phyloP scores from a whole-genome alignment of 352 stramenopile genomes.

The Phytopythium mirpurense region DNA sequence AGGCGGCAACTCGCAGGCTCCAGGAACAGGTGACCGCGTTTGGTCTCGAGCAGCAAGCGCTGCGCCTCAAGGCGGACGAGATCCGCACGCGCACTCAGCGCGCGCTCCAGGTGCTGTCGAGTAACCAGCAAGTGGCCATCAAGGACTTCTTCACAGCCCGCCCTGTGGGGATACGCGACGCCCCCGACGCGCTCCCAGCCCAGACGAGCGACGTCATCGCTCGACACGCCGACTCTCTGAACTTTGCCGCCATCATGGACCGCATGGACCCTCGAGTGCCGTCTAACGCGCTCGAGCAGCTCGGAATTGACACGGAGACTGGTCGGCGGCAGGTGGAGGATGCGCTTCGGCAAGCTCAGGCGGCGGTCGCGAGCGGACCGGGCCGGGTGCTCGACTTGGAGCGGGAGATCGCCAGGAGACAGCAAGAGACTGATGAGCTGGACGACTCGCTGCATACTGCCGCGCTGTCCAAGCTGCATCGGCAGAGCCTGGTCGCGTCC shows the following conservation, averaged over 20 bases:
- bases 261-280: conserved; percentile 32
- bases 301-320: conserved; percentile 20
- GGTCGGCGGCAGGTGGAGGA: conserved; percentile 16
- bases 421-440: conserved; percentile 20
- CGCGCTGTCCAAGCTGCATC: background rate
- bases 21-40: conserved; percentile 33
- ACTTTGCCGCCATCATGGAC: conserved; percentile 35
- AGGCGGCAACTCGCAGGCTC: conserved; percentile 21
- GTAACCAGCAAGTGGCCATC: conserved; percentile 49
- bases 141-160: conserved; percentile 32
- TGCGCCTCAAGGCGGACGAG: conserved; percentile 25
- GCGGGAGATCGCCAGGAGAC: conserved; percentile 18
- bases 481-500: background rate
- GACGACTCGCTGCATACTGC: background rate
- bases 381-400: conserved; percentile 21
- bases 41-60: conserved; percentile 27
- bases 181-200: conserved; percentile 3
- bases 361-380: conserved; percentile 14
- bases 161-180: too few relatives aligned
- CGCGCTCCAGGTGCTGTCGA: conserved; percentile 50
- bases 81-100: conserved; percentile 34
- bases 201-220: conserved; percentile 5
- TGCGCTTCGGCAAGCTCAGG: conserved; percentile 22
- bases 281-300: conserved; percentile 19
- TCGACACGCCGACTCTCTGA: conserved; percentile 12